Evolutionary conservation across 73 alveolate species (phyloP).

Genomic region (Uronychia setigera): DNA sequence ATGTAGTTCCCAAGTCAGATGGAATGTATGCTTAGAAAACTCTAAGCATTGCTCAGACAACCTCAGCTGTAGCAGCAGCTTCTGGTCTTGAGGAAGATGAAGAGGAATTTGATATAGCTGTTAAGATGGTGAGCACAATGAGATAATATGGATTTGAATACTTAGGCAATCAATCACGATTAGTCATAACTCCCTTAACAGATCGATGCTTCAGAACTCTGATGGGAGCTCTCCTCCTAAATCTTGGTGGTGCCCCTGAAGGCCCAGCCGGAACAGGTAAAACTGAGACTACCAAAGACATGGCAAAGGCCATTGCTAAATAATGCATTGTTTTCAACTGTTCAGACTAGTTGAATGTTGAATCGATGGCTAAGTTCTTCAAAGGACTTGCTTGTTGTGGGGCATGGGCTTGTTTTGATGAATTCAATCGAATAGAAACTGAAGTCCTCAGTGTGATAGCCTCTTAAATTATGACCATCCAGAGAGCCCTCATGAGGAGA

Average conservation of each 20-base stretch:
- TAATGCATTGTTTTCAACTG: slow-evolving; percentile 80
- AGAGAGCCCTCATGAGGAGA: slow-evolving; percentile 66
- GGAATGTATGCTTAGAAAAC: background rate
- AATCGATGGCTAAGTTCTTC: slow-evolving; percentile 72
- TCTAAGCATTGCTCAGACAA: background rate
- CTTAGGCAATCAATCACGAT: slow-evolving; percentile 95
- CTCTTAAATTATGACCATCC: slow-evolving; percentile 71
- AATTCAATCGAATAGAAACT: slow-evolving; percentile 82
- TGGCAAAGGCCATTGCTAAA: slow-evolving; percentile 69
- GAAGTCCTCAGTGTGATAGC: slow-evolving; percentile 80
- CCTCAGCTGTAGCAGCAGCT: background rate
- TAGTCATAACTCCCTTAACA: slow-evolving; percentile 95
- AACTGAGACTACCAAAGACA: slow-evolving; percentile 82
- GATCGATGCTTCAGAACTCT: slow-evolving; percentile 96
- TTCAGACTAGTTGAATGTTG: slow-evolving; percentile 74
- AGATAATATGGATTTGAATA: slow-evolving; percentile 88
- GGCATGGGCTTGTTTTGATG: slow-evolving; percentile 87
- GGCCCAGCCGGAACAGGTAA: slow-evolving; percentile 94
- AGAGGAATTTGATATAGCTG: slow-evolving; percentile 89
- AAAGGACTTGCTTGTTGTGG: slow-evolving; percentile 84
- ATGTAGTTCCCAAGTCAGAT: slow-evolving; percentile 13
- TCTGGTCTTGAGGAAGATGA: slow-evolving; percentile 32
- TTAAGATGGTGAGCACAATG: slow-evolving; percentile 92
- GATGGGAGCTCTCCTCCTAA: slow-evolving; percentile 89
- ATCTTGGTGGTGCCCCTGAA: slow-evolving; percentile 93